Evolutionary conservation across 305 asterid species (phyloP), one percentile per base, ranked within the genome.

Genomic region (Rubia peregrina): DNA sequence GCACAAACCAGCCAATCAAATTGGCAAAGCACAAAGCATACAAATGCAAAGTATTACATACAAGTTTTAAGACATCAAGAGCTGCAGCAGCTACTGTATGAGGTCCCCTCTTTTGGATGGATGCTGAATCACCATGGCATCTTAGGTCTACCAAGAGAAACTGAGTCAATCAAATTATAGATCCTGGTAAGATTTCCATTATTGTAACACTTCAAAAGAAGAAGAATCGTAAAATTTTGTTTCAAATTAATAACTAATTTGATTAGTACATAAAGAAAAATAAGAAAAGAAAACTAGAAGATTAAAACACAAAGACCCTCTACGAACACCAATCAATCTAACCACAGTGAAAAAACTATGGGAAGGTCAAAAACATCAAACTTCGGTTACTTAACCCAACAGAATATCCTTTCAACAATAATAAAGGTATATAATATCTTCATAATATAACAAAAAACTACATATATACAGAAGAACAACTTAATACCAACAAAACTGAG

Each of bases 141-240:
- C 98, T 94, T 84, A 93, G 83, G 92, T 93, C 97, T 69, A 93
- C 92, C 73, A 93, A 89, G 86, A 93, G 91, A 89, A 93, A 93
- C 98, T 93, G 92, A 65, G 81, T 75, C 77, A 78, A 80, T 33
- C 68, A 74, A 73, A n/a, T 72, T 77, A 74, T 53, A 56, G 62
- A 64, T 56, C 61, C 65, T 42, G 79, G 76, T 82, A 72, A 82
- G 85, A 62, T 72, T 72, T 74, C 55, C 66, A 61, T 26, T 56
- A 43, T 30, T 38, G 21, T 53, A 62, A 19, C 3, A 10, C n/a
- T 2, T 63, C 12, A 60, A 40, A 67, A 11, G 9, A 48, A n/a
- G 17, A 49, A 14, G 1, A 3, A 24, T 74, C 3, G n/a, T 24
- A 53, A 44, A 60, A 41, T 1, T 43, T 19, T 40, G 53, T 53